Evolutionary conservation across 129 eudicot species (phyloP), one percentile per base, ranked within the genome.

Genomic region (Arctium lappa): DNA sequence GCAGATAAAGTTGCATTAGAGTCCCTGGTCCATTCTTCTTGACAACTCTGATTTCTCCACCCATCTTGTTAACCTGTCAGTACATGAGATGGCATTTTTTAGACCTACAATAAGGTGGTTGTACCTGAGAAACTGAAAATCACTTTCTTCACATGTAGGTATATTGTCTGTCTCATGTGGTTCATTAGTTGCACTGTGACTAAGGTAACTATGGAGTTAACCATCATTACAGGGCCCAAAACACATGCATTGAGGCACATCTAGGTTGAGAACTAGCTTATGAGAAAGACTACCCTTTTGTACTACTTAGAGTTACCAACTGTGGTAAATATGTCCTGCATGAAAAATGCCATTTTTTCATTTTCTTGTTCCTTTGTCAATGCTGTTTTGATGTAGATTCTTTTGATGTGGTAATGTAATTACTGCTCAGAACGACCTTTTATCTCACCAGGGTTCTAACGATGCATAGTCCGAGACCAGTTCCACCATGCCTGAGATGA

Each of bases 401-500:
- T 80, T 75, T 36, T 72, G 34, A 72, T 60, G 27, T 34, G 50
- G 27, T 80, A 36, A 37, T 56, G 29, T 18, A 12, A 34, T 33
- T 65, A 76, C 56, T 46, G 22, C 10, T 46, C 27, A 69, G 29
- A 78, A 82, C 2, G 42, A 74, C 12, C 31, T n/a, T 42, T 88
- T 34, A 34, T 75, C 98, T 91, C 82, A 95, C 99, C 98, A 95
- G 86, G 82, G 94, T 95, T 85, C 98, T 83, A 73, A 95, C 99
- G 56, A 95, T 95, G 95, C 99, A 95, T 79, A 95, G 91, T 72
- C 99, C 99, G 80, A 95, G 92, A 79, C 99, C 99, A 82, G 99
- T 95, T 72, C 99, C 99, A 72, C 99, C 99, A 83, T 95, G 99
- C 94, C 99, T 95, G 91, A 86, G 78, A 73, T 74, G 34, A 77